Conservation (phyloP, 257 asterid species). For the Ilex asprella region DNA sequence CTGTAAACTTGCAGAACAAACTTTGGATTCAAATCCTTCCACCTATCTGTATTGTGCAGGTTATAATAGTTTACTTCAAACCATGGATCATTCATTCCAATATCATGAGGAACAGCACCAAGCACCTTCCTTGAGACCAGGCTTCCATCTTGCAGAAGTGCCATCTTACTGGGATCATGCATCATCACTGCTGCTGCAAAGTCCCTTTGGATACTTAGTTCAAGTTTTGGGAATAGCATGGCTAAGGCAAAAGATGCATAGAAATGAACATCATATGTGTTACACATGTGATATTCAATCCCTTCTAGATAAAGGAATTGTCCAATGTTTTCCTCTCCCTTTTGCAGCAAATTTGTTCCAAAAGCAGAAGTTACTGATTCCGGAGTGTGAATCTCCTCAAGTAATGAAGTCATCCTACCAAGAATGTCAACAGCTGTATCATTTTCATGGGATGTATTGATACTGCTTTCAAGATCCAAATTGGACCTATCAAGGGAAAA, state of each 20-base stretch:
- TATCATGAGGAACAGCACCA: slow-evolving; percentile 98
- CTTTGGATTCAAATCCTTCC: slow-evolving; percentile 97
- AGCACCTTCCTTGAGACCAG: slow-evolving; percentile 62
- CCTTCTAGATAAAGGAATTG: slow-evolving; percentile 96
- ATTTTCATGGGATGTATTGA: slow-evolving; percentile 25
- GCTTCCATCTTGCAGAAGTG: slow-evolving; percentile 61
- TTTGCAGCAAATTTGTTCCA: slow-evolving; percentile 61
- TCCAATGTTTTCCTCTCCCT: slow-evolving; percentile 85
- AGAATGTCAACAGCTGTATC: slow-evolving; percentile 74
- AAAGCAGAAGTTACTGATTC: slow-evolving; percentile 56
- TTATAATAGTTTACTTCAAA: slow-evolving; percentile 77
- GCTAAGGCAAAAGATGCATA: slow-evolving; percentile 75
- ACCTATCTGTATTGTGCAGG: slow-evolving; percentile 77
- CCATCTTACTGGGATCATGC: slow-evolving; percentile 80
- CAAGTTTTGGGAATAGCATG: slow-evolving; percentile 80
- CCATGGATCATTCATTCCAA: slow-evolving; percentile 97
- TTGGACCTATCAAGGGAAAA: slow-evolving; percentile 54
- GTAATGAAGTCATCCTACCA: slow-evolving; percentile 64
- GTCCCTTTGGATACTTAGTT: slow-evolving; percentile 91
- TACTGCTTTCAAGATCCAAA: slow-evolving; percentile 16
- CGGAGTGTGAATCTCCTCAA: slow-evolving; percentile 60
- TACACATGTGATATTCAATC: slow-evolving; percentile 89
- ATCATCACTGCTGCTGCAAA: slow-evolving; percentile 92
- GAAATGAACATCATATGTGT: slow-evolving; percentile 92
- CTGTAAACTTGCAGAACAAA: slow-evolving; percentile 92